A percentile compares a stretch with the other conserved stretches of the same genome.
phyloP scores from a whole-genome alignment of 1,284 basidiomycete genomes.

The Peniophora sp. region DNA sequence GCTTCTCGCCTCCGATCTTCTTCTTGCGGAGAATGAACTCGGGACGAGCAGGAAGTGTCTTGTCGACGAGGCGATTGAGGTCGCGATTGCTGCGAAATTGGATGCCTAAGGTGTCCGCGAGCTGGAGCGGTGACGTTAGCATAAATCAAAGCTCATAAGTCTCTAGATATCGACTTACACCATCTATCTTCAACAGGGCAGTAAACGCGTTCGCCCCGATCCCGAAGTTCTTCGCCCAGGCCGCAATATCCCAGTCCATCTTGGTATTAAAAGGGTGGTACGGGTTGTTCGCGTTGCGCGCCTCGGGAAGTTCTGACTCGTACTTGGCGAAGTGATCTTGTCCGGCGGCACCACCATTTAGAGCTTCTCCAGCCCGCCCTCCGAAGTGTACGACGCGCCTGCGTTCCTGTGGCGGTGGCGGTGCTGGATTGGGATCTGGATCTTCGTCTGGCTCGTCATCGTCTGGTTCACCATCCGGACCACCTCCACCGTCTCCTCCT shows the following conservation, averaged over 20 bases:
- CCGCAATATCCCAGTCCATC: slow-evolving; percentile 13
- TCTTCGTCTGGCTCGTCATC: too few species aligned
- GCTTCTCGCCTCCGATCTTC: background rate
- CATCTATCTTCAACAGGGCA: slow-evolving; percentile 12
- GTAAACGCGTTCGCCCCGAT: slow-evolving; percentile 13
- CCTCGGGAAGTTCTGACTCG: too few species aligned
- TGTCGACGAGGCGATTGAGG: slow-evolving; percentile 8
- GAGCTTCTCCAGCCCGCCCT: too few species aligned
- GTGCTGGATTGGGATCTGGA: too few species aligned
- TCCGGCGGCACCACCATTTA: too few species aligned
- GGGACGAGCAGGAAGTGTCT: slow-evolving; percentile 3
- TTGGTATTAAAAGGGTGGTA: slow-evolving; percentile 14
- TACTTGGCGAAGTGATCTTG: too few species aligned
- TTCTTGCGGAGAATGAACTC: background rate
- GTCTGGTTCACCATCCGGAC: too few species aligned
- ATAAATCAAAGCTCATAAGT: too few species aligned
- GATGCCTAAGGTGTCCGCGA: slow-evolving; percentile 2
- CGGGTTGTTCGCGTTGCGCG: slow-evolving; percentile 7
- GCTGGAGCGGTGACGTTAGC: background rate
- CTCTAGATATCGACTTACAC: slow-evolving; percentile 10
- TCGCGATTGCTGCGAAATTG: slow-evolving; percentile 2
- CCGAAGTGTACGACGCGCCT: too few species aligned
- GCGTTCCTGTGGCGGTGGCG: too few species aligned
- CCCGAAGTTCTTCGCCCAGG: slow-evolving; percentile 14
- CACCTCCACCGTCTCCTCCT: too few species aligned